Percentiles rank a stretch among this genome's conserved stretches.
Evolutionary conservation across 148 eudicot genomes (phyloP).

Genomic region (Bassia scoparia): DNA sequence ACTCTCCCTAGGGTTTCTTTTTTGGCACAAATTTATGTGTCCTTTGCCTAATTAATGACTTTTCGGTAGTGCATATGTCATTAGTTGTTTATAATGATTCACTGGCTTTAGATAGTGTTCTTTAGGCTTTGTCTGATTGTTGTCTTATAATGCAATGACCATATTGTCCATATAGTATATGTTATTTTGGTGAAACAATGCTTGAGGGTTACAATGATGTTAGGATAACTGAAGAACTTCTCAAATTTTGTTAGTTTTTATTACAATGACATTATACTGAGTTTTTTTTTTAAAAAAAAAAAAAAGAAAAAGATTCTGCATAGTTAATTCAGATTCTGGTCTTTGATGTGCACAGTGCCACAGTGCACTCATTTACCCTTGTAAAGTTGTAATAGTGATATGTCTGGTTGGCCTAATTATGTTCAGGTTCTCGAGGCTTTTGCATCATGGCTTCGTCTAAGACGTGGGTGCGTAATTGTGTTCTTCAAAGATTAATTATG

Average conservation of each 20-base stretch:
- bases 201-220: background rate
- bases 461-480: slow-evolving; percentile 61
- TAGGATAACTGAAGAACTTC: background rate
- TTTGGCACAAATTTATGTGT: no score
- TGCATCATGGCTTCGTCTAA: slow-evolving; percentile 96
- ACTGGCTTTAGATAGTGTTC: background rate
- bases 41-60: slow-evolving; percentile 1
- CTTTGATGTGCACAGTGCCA: no score
- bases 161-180: background rate
- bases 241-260: background rate
- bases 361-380: slow-evolving; percentile 16
- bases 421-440: slow-evolving; percentile 97
- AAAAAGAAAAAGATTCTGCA: slow-evolving; percentile 8
- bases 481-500: slow-evolving; percentile 7
- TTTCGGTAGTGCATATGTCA: background rate
- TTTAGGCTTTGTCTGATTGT: background rate
- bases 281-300: no score
- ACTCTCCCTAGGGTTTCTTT: background rate
- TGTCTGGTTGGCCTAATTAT: slow-evolving; percentile 19
- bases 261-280: background rate
- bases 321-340: background rate
- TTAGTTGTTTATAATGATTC: background rate
- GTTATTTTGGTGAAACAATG: slow-evolving; percentile 7
- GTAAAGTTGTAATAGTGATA: no score
- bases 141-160: background rate